phyloP scores from a whole-genome alignment of 2,329 filamentous ascomycete genomes.

The Sclerotinia borealis region DNA sequence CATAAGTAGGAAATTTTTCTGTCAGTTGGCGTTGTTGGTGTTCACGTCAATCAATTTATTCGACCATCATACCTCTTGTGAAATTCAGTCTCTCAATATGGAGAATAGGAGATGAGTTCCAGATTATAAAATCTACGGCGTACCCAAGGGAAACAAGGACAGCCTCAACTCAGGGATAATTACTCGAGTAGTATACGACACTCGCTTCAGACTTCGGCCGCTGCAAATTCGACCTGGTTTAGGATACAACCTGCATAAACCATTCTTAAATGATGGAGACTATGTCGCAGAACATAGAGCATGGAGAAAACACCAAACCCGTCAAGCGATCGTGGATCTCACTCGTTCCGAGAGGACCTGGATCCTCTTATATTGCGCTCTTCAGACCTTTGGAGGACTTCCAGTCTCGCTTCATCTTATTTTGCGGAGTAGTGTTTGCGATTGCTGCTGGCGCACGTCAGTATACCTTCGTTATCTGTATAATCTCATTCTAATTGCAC shows the following conservation, averaged over 20 bases:
- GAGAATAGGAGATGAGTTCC: not conserved
- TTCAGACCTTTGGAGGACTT: slow-evolving; percentile 40
- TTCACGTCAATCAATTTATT: not conserved
- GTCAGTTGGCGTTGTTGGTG: not conserved
- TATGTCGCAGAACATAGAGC: not conserved
- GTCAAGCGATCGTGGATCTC: not conserved
- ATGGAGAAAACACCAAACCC: not conserved
- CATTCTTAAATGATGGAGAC: not conserved
- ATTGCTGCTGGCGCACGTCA: slow-evolving; percentile 50
- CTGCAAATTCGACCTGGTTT: not conserved
- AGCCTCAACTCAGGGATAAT: not conserved
- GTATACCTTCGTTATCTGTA: not conserved
- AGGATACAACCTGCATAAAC: not conserved
- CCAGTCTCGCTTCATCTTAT: slow-evolving; percentile 34
- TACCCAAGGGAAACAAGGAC: not conserved
- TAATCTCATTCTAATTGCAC: not conserved
- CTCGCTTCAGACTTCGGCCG: not conserved
- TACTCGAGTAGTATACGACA: too few species aligned
- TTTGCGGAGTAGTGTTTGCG: slow-evolving; percentile 39
- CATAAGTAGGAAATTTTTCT: not conserved
- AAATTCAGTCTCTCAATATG: not conserved
- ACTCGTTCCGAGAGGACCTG: not conserved
- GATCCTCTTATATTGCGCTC: slow-evolving; percentile 41
- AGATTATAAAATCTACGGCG: not conserved
- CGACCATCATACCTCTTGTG: not conserved